Percentiles rank a stretch among this genome's conserved stretches.
These are phyloP conservation scores for Lanzia echinophila DNA, from an alignment of 2,329 filamentous ascomycete genomes.

Conservation along the genomic window DNA sequence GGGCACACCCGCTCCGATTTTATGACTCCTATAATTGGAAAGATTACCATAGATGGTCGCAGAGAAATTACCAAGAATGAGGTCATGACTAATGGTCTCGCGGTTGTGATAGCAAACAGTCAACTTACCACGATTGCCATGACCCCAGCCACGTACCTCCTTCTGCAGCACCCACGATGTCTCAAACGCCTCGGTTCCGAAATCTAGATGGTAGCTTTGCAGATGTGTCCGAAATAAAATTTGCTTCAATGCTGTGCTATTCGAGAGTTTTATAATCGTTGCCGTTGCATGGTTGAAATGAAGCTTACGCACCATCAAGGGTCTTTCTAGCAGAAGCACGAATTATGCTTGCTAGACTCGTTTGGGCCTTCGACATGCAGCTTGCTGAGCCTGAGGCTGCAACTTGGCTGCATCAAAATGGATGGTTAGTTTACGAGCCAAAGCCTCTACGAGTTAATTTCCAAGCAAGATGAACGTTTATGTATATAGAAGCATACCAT, in stretches of 20 bases:
- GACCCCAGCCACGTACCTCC: slow-evolving; percentile 14
- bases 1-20: slow-evolving; percentile 29
- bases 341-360: neutral
- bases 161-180: slow-evolving; percentile 31
- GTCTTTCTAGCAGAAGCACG: neutral
- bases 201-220: too few relatives aligned
- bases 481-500: too few relatives aligned
- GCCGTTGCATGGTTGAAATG: too few relatives aligned
- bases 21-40: slow-evolving; percentile 24
- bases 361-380: neutral
- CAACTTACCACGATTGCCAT: slow-evolving; percentile 13
- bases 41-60: slow-evolving; percentile 15
- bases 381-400: neutral
- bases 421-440: slow-evolving; percentile 3
- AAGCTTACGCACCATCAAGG: too few relatives aligned
- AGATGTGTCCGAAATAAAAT: too few relatives aligned
- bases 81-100: slow-evolving; percentile 5
- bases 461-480: neutral
- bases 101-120: slow-evolving; percentile 13
- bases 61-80: slow-evolving; percentile 12
- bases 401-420: slow-evolving; percentile 1
- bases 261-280: too few relatives aligned
- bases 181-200: too few relatives aligned
- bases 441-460: neutral
- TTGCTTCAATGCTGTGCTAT: too few relatives aligned